Conservation (phyloP, 2,329 filamentous ascomycete species). For the Phyllosticta ampelicida region DNA sequence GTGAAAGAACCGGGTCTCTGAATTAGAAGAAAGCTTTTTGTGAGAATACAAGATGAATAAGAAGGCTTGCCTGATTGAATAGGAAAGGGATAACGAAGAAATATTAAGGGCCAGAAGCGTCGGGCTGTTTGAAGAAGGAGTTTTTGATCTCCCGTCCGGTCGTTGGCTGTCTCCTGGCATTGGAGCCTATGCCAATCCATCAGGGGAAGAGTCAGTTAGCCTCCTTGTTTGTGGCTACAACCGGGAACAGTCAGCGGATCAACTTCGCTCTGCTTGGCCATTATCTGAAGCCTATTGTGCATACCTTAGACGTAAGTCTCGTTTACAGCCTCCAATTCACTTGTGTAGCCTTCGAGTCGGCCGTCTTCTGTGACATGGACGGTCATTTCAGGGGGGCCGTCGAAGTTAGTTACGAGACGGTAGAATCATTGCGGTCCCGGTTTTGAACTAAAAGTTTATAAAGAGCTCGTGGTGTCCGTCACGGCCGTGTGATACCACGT, state of each 20-base stretch:
- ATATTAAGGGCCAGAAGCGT: not conserved
- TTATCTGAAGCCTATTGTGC: not conserved
- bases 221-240: not conserved
- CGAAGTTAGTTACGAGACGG: not conserved
- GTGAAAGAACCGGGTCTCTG: not conserved
- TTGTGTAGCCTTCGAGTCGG: not conserved
- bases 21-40: not conserved
- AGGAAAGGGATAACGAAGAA: not conserved
- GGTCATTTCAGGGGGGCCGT: not conserved
- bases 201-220: not conserved
- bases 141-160: not conserved
- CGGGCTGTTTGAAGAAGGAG: not conserved
- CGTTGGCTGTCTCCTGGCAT: not conserved
- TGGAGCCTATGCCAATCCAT: not conserved
- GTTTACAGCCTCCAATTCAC: not conserved
- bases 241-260: not conserved
- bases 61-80: not conserved
- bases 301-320: not conserved
- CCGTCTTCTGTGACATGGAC: not conserved
- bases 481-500: conserved; percentile 12
- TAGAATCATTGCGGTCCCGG: not conserved
- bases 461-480: conserved; percentile 17
- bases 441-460: not conserved
- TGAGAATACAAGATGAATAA: not conserved
- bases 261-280: not conserved